Base-by-base conservation (phyloP, 768 basidiomycete species). In the Rhizopogon vesiculosus region DNA sequence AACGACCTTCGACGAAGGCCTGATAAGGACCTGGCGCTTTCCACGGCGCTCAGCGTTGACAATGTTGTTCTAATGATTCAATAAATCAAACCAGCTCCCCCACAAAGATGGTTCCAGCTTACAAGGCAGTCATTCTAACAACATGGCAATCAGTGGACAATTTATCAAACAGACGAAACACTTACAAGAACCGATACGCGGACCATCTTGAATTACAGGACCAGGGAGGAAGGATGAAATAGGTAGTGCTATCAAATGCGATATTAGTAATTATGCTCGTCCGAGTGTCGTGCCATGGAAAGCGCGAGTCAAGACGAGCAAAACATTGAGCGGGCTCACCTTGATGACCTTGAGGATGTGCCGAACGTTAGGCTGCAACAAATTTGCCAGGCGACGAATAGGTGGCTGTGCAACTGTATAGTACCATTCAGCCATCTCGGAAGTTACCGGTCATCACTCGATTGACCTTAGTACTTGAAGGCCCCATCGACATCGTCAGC, bases 41-140 rank as follows among this genome's bases (percentile, higher is more conserved):
- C 97, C 97, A 69, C 94, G 91, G 72, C 93, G 93, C 81, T 98
- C 97, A 69, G 97, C 97, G 64, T 99, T 99, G 86, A 97, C 93
- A 64, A 98, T 97, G 85, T 91, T 96, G 86, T 96, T 98, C 85
- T 89, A 71, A 1, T 39, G 49, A 54, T 15, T 43, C n/a, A 59
- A 42, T 25, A 28, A 42, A 45, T 18, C 12, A 31, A 49, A 3
- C 25, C 6, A 19, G 29, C 28, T n/a, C 22, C 19, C 15, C 8
- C 19, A 10, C 25, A 3, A 38, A 49, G 33, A 38, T 22, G 39
- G 25, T 4, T 28, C 25, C 19, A 55, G 68, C 74, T 68, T 63
- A 76, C 78, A 55, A 78, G 71, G 68, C 76, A 90, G 82, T 83
- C 83, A 79, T 91, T 83, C 60, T 68, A 33, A n/a, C 18, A 52